A percentile compares a stretch with the other conserved stretches of the same genome.
Evolutionary conservation across 2,329 filamentous ascomycete species (phyloP).

Genomic region (Cylindrodendrum hubeiense): DNA sequence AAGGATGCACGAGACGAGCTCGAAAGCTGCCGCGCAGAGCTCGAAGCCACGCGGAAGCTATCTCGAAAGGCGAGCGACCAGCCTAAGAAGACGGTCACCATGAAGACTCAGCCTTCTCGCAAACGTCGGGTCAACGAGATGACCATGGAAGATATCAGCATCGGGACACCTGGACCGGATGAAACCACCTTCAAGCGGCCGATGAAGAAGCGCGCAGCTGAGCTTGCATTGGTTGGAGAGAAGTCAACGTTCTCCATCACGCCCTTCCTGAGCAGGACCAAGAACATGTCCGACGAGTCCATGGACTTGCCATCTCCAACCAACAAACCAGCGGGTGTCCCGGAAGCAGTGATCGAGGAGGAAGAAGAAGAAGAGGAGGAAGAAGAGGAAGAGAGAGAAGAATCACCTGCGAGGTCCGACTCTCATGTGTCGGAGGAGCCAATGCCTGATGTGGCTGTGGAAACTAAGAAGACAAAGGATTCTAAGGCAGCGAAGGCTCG

Average conservation of each 20-base stretch:
- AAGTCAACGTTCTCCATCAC: conserved; percentile 96
- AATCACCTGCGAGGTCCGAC: conserved; percentile 28
- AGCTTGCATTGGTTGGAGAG: conserved; percentile 73
- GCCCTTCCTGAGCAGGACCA: conserved; percentile 86
- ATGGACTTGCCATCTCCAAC: conserved; percentile 42
- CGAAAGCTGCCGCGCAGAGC: conserved; percentile 55
- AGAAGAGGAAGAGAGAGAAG: conserved; percentile 18
- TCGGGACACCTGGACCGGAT: conserved; percentile 61
- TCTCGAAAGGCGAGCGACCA: conserved; percentile 33
- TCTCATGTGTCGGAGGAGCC: conserved; percentile 20
- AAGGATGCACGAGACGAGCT: conserved; percentile 68
- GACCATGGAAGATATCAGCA: conserved; percentile 58
- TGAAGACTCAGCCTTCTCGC: conserved; percentile 51
- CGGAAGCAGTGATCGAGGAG: conserved; percentile 49
- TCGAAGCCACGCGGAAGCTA: conserved; percentile 48
- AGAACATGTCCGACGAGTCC: conserved; percentile 60
- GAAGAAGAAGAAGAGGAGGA: conserved; percentile 44
- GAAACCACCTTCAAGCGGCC: conserved; percentile 55
- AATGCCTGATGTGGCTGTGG: conserved; percentile 8
- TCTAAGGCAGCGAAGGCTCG: conserved; percentile 53
- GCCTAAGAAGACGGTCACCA: conserved; percentile 36
- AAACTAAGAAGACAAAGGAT: conserved; percentile 23
- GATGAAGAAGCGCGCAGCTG: conserved; percentile 68
- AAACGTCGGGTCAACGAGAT: conserved; percentile 62
- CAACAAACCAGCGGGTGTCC: conserved; percentile 21